phyloP scores from a whole-genome alignment of 805 yeast species.

The Candida pini region DNA sequence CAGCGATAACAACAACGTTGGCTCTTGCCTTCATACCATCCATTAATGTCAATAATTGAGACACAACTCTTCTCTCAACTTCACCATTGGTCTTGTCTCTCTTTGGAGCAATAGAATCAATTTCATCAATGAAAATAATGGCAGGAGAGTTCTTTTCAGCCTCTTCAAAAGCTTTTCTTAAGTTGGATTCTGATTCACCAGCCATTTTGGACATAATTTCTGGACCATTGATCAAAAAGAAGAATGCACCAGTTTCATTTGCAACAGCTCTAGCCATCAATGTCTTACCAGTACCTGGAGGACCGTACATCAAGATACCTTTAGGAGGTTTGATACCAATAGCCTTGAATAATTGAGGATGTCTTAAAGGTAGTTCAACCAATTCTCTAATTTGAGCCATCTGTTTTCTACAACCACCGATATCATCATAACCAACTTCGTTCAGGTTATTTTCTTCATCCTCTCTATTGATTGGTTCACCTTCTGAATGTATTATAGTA shows the following conservation, averaged over 20 bases:
- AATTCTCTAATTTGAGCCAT: constrained; percentile 99
- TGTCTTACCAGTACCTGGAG: constrained; percentile 99
- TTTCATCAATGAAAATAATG: constrained; percentile 96
- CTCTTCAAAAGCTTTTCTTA: constrained; percentile 97
- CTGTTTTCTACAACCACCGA: constrained; percentile 98
- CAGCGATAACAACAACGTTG: constrained; percentile 96
- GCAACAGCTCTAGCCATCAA: constrained; percentile 99
- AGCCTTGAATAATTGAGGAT: constrained; percentile 95
- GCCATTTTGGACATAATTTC: constrained; percentile 99
- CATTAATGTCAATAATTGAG: constrained; percentile 95
- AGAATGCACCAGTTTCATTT: constrained; percentile 98
- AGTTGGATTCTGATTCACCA: constrained; percentile 95
- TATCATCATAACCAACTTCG: constrained; percentile 98
- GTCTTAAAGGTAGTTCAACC: constrained; percentile 96
- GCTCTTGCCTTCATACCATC: constrained; percentile 99
- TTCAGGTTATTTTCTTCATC: constrained; percentile 95
- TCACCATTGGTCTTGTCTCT: constrained; percentile 99
- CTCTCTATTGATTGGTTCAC: constrained; percentile 97
- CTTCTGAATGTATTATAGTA: constrained; percentile 96
- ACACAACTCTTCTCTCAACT: constrained; percentile 98
- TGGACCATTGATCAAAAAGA: constrained; percentile 97
- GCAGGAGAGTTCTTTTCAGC: constrained; percentile 99
- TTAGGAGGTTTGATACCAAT: constrained; percentile 99
- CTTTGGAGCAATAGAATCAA: constrained; percentile 98
- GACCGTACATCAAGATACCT: constrained; percentile 97